Base-by-base conservation (phyloP, 192 early-diverging fungal genomes). In the Pilobolus umbonatus region DNA sequence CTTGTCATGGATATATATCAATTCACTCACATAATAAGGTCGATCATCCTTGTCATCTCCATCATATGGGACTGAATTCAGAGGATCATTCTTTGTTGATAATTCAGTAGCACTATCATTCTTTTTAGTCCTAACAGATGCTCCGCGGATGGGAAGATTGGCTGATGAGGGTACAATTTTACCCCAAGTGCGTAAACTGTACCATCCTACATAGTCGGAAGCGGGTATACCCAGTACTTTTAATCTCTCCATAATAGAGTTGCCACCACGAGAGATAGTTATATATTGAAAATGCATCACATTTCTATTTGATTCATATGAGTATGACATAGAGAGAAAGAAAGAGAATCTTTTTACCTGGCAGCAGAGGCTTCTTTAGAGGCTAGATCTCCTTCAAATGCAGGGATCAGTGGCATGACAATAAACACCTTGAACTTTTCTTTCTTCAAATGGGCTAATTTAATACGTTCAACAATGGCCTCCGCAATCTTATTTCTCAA, bases 1-100 rank as follows among this genome's bases (percentile, higher is more conserved):
- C 62, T 94, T 88, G 58, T 84, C 86, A 74, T 95, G 92, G 46
- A 95, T 83, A 64, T 95, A 95, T 38, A 95, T 66, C 47, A 87
- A 77, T 69, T 95, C 92, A 1, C 88, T 86, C 0, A 95, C 86
- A 66, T 78, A 83, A 15, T 75, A 57, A 19, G 46, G 56, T 12
- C 45, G 45, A 32, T 49, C 51, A 62, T 65, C 62, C 14, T 17
- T n/a, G n/a, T n/a, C n/a, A n/a, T n/a, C n/a, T n/a, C n/a, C n/a
- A n/a, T n/a, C n/a, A n/a, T n/a, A n/a, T n/a, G n/a, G n/a, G n/a
- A n/a, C n/a, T n/a, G n/a, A n/a, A n/a, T n/a, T n/a, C n/a, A n/a
- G n/a, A n/a, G n/a, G n/a, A 42, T 42, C 39, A 42, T 42, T 17
- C 39, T 5, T 2, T 17, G 19, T 42, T 17, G 14, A 12, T 12